Base-by-base conservation (phyloP, 1,284 basidiomycete species). In the Vanrija humicola region DNA sequence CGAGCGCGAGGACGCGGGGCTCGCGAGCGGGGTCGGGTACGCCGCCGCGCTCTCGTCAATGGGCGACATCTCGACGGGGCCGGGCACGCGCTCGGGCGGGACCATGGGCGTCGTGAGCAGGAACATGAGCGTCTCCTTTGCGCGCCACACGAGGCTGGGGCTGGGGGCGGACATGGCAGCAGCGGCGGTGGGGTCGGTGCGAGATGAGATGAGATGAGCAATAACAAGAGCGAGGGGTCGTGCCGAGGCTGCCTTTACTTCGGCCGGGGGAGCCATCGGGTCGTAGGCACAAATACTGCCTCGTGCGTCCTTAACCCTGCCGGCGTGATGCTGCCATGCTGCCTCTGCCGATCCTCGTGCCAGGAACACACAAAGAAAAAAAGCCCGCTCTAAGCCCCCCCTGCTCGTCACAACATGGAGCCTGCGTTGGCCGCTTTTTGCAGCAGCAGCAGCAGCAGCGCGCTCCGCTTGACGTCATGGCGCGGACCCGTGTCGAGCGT, bases 91-190 rank as follows among this genome's bases (percentile, higher is more conserved):
- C 3, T 59, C 48, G 3, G 64, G 64, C 0, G 71, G 72, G 38
- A 75, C 49, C 49, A 76, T 61, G 1, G 74, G 74, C 4, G 74
- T 74, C 43, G 64, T 61, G 28, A 68, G 61, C 40, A 76, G 69
- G 54, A 70, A 52, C 19, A 48, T 14, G 52, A 74, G 50, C 6
- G 70, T 67, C 52, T 66, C 60, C 59, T 61, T 64, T 48, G 66
- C 62, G 18, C 56, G 56, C 58, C 67, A 67, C 68, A 72, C 66
- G 55, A 63, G 46, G 43, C 34, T 34, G 34, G 34, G 46, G 43
- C 34, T 34, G 34, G 34, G 34, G 12, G 16, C 9, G 38, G 50
- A 40, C 45, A 52, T 56, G 23, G 39, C 52, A n/a, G n/a, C n/a
- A n/a, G 38, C 28, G 6, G 25, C 10, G 43, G 50, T 39, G 10